Percentiles rank a stretch among this genome's conserved stretches.
phyloP scores from a whole-genome alignment of 2,329 filamentous ascomycete genomes.

The Microcyclosporella mali region DNA sequence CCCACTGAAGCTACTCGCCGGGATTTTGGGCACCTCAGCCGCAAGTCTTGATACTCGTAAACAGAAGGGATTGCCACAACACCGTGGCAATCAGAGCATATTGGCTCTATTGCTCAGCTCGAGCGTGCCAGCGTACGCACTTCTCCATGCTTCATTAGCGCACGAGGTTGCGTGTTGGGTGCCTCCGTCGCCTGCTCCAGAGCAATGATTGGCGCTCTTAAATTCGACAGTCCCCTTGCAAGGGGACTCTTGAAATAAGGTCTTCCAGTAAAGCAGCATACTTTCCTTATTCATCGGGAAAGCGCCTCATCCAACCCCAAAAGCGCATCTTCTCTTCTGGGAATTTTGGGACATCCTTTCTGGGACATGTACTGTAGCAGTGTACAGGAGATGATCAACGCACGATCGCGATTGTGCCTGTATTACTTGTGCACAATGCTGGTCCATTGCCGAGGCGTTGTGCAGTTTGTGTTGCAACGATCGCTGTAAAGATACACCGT shows the following conservation, averaged over 20 bases:
- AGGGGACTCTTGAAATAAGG: slow-evolving; percentile 7
- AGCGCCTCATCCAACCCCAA: too few species aligned
- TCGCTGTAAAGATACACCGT: too few species aligned
- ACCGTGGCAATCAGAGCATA: slow-evolving; percentile 10
- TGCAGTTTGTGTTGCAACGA: too few species aligned
- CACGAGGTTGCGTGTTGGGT: slow-evolving; percentile 3
- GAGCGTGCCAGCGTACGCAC: background rate
- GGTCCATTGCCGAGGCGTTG: too few species aligned
- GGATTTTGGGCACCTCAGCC: slow-evolving; percentile 17
- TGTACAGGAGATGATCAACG: too few species aligned
- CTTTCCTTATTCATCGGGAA: too few species aligned
- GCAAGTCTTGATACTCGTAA: slow-evolving; percentile 10
- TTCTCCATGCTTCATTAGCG: slow-evolving; percentile 1
- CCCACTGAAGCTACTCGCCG: slow-evolving; percentile 14
- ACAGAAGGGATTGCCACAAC: slow-evolving; percentile 15
- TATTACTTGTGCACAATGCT: too few species aligned
- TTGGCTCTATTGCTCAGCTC: slow-evolving; percentile 2
- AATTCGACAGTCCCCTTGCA: slow-evolving; percentile 8
- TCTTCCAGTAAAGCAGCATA: slow-evolving; percentile 1
- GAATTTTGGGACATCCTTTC: too few species aligned
- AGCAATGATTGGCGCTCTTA: slow-evolving; percentile 6
- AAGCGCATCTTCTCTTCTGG: too few species aligned
- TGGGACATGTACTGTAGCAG: too few species aligned
- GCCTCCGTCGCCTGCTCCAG: slow-evolving; percentile 1
- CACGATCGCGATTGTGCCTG: too few species aligned